phyloP scores from a whole-genome alignment of 164 flowering plant genomes.

The Annona cherimola region DNA sequence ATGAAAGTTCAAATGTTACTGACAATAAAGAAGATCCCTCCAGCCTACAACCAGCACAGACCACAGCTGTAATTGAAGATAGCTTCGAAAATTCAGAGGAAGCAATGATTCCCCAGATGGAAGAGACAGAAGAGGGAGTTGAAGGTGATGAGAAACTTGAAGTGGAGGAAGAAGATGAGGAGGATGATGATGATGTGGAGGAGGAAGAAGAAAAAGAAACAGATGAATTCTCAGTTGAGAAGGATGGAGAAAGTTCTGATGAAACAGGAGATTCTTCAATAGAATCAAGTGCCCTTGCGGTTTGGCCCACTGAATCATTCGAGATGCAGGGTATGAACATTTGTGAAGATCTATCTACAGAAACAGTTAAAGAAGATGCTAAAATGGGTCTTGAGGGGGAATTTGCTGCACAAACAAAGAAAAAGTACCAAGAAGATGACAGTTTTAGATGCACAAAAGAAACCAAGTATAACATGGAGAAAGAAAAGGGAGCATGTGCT shows the following conservation, averaged over 20 bases:
- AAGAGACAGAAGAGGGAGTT: neutral
- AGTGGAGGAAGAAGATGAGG: neutral
- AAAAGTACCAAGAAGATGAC: neutral
- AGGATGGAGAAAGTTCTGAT: slow-evolving; percentile 14
- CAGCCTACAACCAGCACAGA: neutral
- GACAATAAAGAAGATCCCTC: neutral
- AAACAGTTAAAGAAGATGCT: neutral
- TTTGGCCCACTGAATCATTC: slow-evolving; percentile 29
- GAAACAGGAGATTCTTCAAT: slow-evolving; percentile 23
- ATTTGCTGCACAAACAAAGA: neutral
- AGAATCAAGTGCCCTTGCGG: slow-evolving; percentile 25
- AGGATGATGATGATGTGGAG: neutral
- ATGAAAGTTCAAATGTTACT: neutral
- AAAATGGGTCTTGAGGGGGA: neutral
- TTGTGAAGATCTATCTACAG: neutral
- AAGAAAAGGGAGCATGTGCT: neutral
- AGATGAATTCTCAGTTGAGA: neutral
- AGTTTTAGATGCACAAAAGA: neutral
- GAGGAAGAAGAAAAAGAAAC: neutral
- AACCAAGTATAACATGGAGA: neutral
- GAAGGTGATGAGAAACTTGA: slow-evolving; percentile 5
- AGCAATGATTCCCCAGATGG: neutral
- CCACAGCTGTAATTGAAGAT: neutral
- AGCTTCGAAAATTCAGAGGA: neutral
- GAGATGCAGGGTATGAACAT: slow-evolving; percentile 11